Conservation (phyloP, 306 rosid species). For the Dryas octopetala region DNA sequence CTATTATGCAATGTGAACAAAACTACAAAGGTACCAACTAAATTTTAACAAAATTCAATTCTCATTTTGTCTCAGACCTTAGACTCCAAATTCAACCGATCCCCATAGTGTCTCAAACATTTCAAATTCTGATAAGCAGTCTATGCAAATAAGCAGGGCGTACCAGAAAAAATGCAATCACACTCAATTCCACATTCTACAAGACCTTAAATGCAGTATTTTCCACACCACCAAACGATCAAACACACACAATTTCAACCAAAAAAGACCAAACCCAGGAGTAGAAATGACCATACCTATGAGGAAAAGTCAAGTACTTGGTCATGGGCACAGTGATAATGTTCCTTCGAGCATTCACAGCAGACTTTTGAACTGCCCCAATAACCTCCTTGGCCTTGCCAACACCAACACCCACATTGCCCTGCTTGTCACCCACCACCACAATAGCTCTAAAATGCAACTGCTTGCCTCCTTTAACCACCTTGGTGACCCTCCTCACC, state of each 20-base stretch:
- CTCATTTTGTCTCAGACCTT: neutral
- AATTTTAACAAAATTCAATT: neutral
- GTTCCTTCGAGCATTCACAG: constrained; percentile 69
- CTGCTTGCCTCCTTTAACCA: constrained; percentile 96
- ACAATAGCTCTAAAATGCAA: constrained; percentile 77
- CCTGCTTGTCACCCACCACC: constrained; percentile 89
- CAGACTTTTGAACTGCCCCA: constrained; percentile 71
- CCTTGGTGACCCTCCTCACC: constrained; percentile 89
- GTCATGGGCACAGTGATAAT: constrained; percentile 71
- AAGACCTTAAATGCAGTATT: neutral
- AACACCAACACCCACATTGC: constrained; percentile 81
- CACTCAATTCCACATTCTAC: neutral
- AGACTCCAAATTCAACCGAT: neutral
- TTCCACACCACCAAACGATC: neutral
- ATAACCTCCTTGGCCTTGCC: constrained; percentile 79
- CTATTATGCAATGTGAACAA: neutral
- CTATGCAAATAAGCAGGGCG: neutral
- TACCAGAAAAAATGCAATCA: neutral
- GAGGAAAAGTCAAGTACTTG: constrained; percentile 72
- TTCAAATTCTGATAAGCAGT: neutral
- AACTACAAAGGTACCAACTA: neutral
- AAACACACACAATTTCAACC: neutral
- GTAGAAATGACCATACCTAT: constrained; percentile 42
- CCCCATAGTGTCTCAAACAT: neutral
- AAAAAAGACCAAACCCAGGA: neutral